phyloP scores from a whole-genome alignment of 306 rosid species.

The Vigna mungo region DNA sequence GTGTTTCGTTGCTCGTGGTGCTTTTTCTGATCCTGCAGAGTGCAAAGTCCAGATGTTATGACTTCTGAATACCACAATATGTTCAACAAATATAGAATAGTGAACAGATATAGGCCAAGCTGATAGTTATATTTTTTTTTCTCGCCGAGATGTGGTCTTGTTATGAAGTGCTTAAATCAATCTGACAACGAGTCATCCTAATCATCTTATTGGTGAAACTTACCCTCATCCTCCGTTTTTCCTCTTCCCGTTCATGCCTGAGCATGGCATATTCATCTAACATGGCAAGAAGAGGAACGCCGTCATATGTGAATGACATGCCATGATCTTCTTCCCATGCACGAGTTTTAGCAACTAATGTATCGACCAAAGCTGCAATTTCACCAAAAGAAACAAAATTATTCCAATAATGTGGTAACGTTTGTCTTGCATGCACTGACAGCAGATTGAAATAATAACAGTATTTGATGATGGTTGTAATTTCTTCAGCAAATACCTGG shows the following conservation, averaged over 20 bases:
- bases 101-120: conserved; percentile 8
- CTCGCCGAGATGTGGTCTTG: background rate
- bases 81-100: conserved; percentile 22
- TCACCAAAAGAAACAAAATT: conserved; percentile 43
- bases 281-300: conserved; percentile 99
- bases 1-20: conserved; percentile 77
- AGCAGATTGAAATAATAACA: conserved; percentile 22
- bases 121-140: background rate
- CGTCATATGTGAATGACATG: conserved; percentile 82
- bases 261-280: conserved; percentile 98
- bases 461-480: conserved; percentile 12
- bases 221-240: conserved; percentile 93
- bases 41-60: conserved; percentile 36
- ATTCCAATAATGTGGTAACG: background rate
- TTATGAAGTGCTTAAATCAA: conserved; percentile 21
- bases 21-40: conserved; percentile 89
- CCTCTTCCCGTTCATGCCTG: conserved; percentile 97
- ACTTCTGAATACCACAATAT: background rate
- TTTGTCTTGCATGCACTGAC: background rate
- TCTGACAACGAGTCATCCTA: conserved; percentile 14
- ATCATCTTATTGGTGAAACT: conserved; percentile 37
- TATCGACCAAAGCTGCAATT: conserved; percentile 86
- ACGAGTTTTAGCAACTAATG: conserved; percentile 92
- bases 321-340: conserved; percentile 95
- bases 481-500: conserved; percentile 65